phyloP scores from a whole-genome alignment of 176 grass and related monocot genomes.

The Luzula sylvatica region DNA sequence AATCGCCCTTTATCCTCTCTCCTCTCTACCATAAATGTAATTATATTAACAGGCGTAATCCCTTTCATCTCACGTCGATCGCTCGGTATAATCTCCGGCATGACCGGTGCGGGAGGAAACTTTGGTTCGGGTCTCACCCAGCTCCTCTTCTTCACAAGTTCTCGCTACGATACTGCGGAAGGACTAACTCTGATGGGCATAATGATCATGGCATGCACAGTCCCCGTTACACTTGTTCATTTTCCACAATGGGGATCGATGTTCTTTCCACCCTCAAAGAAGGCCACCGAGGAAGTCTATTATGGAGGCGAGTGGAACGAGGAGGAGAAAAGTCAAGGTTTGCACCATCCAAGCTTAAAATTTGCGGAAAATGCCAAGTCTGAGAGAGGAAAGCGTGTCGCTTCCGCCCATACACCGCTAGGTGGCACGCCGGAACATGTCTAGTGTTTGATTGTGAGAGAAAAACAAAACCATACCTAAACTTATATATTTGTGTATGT shows the following conservation, averaged over 20 bases:
- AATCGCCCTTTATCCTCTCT: no score
- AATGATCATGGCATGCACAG: slow-evolving; percentile 84
- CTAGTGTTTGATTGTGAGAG: slow-evolving; percentile 1
- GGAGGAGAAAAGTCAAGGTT: slow-evolving; percentile 38
- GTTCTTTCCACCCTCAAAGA: slow-evolving; percentile 40
- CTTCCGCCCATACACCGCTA: slow-evolving; percentile 25
- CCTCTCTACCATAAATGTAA: no score
- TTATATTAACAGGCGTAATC: slow-evolving; percentile 29
- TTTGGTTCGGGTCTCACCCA: slow-evolving; percentile 67
- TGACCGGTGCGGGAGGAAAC: slow-evolving; percentile 67
- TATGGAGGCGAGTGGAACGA: slow-evolving; percentile 50
- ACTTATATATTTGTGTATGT: no score
- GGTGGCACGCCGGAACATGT: slow-evolving; percentile 31
- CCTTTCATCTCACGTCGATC: slow-evolving; percentile 69
- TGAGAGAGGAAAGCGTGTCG: slow-evolving; percentile 39
- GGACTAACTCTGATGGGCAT: slow-evolving; percentile 69
- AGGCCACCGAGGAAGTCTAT: slow-evolving; percentile 39
- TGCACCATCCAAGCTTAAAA: slow-evolving; percentile 40
- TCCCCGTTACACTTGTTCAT: slow-evolving; percentile 42
- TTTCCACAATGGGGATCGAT: slow-evolving; percentile 93
- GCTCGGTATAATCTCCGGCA: slow-evolving; percentile 57
- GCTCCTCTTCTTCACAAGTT: slow-evolving; percentile 76
- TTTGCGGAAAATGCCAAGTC: slow-evolving; percentile 61
- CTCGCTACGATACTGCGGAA: slow-evolving; percentile 32
- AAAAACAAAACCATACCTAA: no score